Evolutionary conservation across 192 early-diverging fungal genomes (phyloP).

Genomic region (Gaertneriomyces semiglobifer): DNA sequence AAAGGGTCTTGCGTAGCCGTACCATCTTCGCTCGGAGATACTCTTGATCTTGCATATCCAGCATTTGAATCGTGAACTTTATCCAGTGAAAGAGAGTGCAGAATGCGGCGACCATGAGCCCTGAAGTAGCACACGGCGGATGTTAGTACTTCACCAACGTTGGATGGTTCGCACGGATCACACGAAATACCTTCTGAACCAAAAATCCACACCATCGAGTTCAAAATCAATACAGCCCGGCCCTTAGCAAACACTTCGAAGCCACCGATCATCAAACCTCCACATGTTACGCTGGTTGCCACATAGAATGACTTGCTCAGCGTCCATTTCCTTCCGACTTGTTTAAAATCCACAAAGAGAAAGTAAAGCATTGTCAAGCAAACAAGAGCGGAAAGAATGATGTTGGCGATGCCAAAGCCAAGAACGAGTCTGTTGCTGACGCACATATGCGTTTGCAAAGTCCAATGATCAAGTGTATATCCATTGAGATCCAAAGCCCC

Average conservation of each 20-base stretch:
- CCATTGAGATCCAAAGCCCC: conserved; percentile 4
- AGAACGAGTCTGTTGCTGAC: conserved; percentile 21
- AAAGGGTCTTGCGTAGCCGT: conserved; percentile 18
- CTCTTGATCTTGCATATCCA: conserved; percentile 20
- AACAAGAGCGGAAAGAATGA: not conserved
- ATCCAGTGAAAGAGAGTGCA: conserved; percentile 24
- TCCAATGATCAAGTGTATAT: conserved; percentile 18
- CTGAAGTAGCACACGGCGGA: not conserved
- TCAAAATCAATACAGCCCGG: conserved; percentile 9
- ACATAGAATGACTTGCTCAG: conserved; percentile 25
- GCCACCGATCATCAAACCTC: conserved; percentile 18
- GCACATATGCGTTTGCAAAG: conserved; percentile 16
- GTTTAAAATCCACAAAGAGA: conserved; percentile 8
- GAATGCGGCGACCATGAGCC: conserved; percentile 16
- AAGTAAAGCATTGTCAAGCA: conserved; percentile 8
- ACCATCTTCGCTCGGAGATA: not conserved
- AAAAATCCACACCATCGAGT: conserved; percentile 12
- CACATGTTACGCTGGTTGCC: conserved; percentile 9
- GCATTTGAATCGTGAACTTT: conserved; percentile 20
- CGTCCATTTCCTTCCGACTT: not conserved
- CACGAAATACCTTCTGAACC: conserved; percentile 9
- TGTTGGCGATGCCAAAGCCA: conserved; percentile 11
- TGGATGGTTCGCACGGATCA: not conserved
- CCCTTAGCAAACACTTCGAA: conserved; percentile 14
- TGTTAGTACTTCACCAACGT: not conserved